Base-by-base conservation (phyloP, 768 basidiomycete species). In the Candolleomyces efflorescens region DNA sequence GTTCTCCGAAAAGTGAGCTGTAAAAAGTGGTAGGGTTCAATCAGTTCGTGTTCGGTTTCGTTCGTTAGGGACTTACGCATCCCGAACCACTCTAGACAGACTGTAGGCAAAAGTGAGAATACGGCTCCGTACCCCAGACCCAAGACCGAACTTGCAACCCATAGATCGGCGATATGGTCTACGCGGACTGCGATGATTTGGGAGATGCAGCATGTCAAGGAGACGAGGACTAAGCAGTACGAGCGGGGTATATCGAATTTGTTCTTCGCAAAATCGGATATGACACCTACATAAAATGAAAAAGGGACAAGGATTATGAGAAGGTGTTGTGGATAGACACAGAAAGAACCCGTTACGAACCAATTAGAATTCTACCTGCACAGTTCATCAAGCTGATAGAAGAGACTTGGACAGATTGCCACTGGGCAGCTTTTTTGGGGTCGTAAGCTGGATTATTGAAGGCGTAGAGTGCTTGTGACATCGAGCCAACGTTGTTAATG, bases 11-110 rank as follows among this genome's bases (percentile, higher is more conserved):
- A 90, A 89, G 59, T 73, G 72, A 1, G 70, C 72, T 73, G 51
- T 41, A 41, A 18, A 22, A 20, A n/a, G 32, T 22, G 41, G 27
- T 47, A 18, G n/a, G 26, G 13, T 18, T 55, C n/a, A 26, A 39
- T 7, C n/a, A n/a, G n/a, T n/a, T n/a, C n/a, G n/a, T n/a, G n/a
- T n/a, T n/a, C n/a, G n/a, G n/a, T n/a, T n/a, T n/a, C n/a, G n/a
- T n/a, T n/a, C n/a, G n/a, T n/a, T n/a, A n/a, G 32, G 32, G 2
- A 83, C 89, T 65, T 64, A 90, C 90, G 75, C 65, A 95, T 76
- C 6, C 93, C 93, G 63, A 94, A 95, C 91, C 90, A 94, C 63
- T 95, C 94, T 23, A 94, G 78, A 53, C 83, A 78, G 27, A 95
- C 77, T n/a, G 87, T 84, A 0, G 91, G 90, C 65, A 82, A 78